A percentile compares a stretch with the other conserved stretches of the same genome.
These are phyloP conservation scores for Actinomortierella ambigua DNA, from an alignment of 371 early-diverging fungal genomes.

Conservation along the genomic window DNA sequence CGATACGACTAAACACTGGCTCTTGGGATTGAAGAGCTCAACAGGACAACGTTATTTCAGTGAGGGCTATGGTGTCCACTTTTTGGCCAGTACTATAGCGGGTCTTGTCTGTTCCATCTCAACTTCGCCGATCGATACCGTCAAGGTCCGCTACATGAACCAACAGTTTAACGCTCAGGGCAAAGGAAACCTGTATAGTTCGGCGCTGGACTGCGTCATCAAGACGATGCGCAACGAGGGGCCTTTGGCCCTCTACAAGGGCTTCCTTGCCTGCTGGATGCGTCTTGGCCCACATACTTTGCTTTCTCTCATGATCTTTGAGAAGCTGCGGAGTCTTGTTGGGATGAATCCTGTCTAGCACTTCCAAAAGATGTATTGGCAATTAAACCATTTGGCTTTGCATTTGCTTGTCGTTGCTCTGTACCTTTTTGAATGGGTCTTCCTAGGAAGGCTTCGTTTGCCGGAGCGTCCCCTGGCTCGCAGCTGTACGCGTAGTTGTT, in stretches of 20 bases:
- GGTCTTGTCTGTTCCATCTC: constrained; percentile 49
- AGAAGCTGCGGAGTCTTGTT: constrained; percentile 42
- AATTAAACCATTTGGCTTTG: too few relatives aligned
- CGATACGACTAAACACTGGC: constrained; percentile 54
- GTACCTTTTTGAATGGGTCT: too few relatives aligned
- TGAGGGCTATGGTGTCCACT: constrained; percentile 29
- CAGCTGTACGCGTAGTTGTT: too few relatives aligned
- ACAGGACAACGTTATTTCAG: constrained; percentile 12
- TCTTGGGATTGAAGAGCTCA: constrained; percentile 26
- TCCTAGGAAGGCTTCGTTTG: too few relatives aligned
- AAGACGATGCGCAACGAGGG: constrained; percentile 47
- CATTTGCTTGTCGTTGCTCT: too few relatives aligned
- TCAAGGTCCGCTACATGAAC: constrained; percentile 59
- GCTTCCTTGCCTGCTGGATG: constrained; percentile 50
- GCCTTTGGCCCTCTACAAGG: constrained; percentile 48
- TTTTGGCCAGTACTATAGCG: constrained; percentile 35
- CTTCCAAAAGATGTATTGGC: too few relatives aligned
- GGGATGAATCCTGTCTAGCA: constrained; percentile 43
- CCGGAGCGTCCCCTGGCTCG: too few relatives aligned
- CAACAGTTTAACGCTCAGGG: constrained; percentile 41
- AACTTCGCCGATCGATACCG: constrained; percentile 53
- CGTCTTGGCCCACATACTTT: constrained; percentile 53
- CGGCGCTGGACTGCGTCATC: constrained; percentile 42
- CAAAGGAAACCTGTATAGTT: constrained; percentile 24
- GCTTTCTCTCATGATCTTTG: constrained; percentile 50